Conservation (phyloP, 2,329 filamentous ascomycete genomes). For the Trichophyton equinum region DNA sequence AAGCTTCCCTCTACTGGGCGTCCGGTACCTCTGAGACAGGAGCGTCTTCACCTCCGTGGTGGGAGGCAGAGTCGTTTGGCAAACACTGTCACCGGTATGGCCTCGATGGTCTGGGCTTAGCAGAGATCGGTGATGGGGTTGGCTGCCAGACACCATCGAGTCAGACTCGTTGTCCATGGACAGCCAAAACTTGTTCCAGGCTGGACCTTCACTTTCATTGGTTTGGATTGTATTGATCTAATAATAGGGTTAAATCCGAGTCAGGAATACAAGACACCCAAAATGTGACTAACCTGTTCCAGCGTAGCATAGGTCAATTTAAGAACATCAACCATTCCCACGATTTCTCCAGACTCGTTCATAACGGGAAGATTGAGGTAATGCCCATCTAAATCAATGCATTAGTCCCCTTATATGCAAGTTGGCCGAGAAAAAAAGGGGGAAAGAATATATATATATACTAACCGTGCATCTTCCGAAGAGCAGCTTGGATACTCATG, state of each 20-base stretch:
- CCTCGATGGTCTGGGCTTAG: constrained; percentile 67
- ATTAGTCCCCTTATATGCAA: constrained; percentile 13
- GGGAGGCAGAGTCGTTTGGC: constrained; percentile 88
- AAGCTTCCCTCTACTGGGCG: constrained; percentile 43
- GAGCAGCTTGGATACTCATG: constrained; percentile 96
- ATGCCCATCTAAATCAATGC: constrained; percentile 60
- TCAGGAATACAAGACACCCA: neutral
- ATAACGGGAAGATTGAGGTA: constrained; percentile 97
- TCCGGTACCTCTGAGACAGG: constrained; percentile 54
- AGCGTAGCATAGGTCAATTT: constrained; percentile 97
- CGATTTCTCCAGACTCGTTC: constrained; percentile 93
- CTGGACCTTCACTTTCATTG: constrained; percentile 80
- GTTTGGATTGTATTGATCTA: constrained; percentile 82
- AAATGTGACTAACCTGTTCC: constrained; percentile 57
- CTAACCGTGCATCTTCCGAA: constrained; percentile 97
- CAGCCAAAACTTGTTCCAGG: constrained; percentile 99
- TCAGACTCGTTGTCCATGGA: constrained; percentile 91
- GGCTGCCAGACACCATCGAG: constrained; percentile 83
- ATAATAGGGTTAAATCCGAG: neutral
- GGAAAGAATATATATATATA: constrained; percentile 11
- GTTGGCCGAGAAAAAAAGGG: neutral
- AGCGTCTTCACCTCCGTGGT: constrained; percentile 56
- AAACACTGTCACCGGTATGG: constrained; percentile 67
- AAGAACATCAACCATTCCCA: constrained; percentile 97
- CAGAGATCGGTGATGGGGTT: constrained; percentile 55